phyloP scores from a whole-genome alignment of 371 early-diverging fungal genomes.

The Coemansia sp. region DNA sequence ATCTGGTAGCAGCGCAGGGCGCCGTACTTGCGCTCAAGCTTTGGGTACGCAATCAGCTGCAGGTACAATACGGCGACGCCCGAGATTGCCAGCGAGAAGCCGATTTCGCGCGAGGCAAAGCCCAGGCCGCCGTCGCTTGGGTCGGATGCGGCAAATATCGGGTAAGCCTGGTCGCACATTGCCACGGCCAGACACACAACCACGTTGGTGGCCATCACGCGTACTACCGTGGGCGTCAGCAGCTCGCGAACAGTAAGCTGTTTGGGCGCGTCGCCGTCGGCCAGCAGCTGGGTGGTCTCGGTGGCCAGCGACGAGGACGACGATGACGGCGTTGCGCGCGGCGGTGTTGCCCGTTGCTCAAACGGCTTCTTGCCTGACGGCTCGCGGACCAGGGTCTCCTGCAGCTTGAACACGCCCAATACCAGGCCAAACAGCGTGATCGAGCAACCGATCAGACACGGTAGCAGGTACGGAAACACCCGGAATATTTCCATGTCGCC shows the following conservation, averaged over 20 bases:
- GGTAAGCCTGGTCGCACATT: conserved; percentile 73
- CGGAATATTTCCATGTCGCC: conserved; percentile 62
- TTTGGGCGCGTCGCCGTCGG: neutral
- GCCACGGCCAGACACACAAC: conserved; percentile 66
- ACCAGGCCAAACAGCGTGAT: conserved; percentile 64
- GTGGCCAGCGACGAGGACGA: conserved; percentile 12
- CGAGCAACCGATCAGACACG: conserved; percentile 70
- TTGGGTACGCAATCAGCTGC: conserved; percentile 62
- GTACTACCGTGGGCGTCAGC: conserved; percentile 24
- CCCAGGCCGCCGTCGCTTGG: conserved; percentile 61
- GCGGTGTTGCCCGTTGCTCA: neutral
- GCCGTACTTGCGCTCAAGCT: conserved; percentile 53
- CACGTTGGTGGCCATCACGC: conserved; percentile 29
- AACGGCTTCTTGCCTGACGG: conserved; percentile 2
- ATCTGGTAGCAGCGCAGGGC: conserved; percentile 54
- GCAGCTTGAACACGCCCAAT: conserved; percentile 66
- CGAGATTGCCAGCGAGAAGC: conserved; percentile 59
- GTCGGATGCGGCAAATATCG: conserved; percentile 59
- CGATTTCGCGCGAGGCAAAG: conserved; percentile 58
- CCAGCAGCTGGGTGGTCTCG: conserved; percentile 29
- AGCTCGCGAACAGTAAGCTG: conserved; percentile 18
- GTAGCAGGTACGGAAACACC: conserved; percentile 79
- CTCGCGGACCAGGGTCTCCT: conserved; percentile 63
- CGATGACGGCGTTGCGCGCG: neutral
- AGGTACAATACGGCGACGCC: conserved; percentile 57